Evolutionary conservation across 192 early-diverging fungal genomes (phyloP), one percentile per base, ranked within the genome.

Genomic region (Coemansia sp.): DNA sequence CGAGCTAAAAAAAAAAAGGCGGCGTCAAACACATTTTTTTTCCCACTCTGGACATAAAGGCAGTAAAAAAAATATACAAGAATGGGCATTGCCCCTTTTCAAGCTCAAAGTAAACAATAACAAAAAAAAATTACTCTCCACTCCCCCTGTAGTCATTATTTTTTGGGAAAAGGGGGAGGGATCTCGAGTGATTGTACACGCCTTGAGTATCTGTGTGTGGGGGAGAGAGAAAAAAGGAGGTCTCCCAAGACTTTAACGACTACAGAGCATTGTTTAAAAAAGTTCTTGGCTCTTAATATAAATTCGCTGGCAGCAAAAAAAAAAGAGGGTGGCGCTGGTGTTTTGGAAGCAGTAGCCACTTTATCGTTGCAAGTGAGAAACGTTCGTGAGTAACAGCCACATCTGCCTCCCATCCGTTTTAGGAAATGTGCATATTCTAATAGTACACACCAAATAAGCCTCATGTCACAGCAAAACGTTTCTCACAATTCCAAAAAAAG

Each of bases 51-150:
- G 54, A 11, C 27, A 57, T 16, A 57, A 57, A 57, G 54, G 16
- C 57, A 60, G 57, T 60, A 60, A 34, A 36, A 18, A 27, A 27
- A 27, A 2, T n/a, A 60, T 24, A 29, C 31, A 60, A 60, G 57
- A 60, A 60, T 60, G 57, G 57, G 7, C 16, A 59, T 13, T 29
- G 15, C 29, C 52, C 20, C 24, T 27, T n/a, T 31, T 33, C 52
- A 12, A 20, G n/a, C 8, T 24, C 36, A 72, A 72, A 15, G 49
- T 59, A 72, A 66, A 72, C 70, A 72, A 64, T 66, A 72, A 72
- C 63, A 31, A 60, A 27, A 66, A 36, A 63, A 65, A 38, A 38
- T 67, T 67, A 52, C 27, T 11, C 65, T 66, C 40, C 42, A 16
- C 42, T 16, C 40, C 40, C 40, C 64, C n/a, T n/a, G n/a, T n/a